phyloP scores from a whole-genome alignment of 257 asterid genomes.

The Fraxinus cuspidata region DNA sequence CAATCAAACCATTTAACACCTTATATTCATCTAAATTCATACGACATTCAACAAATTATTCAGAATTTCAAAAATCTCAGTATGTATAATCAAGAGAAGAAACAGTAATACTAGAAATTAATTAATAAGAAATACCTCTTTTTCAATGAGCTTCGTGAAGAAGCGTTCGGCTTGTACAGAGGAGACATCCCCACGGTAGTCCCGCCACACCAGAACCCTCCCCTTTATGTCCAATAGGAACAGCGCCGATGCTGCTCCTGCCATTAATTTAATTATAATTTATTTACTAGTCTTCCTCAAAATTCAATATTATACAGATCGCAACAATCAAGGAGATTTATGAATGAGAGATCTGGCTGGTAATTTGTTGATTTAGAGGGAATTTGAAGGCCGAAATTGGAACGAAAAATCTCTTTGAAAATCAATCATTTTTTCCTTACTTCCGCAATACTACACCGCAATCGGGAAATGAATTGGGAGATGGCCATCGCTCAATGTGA shows the following conservation, averaged over 20 bases:
- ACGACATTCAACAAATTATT: background rate
- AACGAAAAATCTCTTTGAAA: background rate
- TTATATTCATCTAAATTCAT: background rate
- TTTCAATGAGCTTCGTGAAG: conserved; percentile 88
- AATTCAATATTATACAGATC: background rate
- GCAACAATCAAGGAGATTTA: background rate
- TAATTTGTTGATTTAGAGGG: background rate
- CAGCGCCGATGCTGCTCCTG: conserved; percentile 99
- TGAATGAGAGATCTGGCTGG: conserved; percentile 3
- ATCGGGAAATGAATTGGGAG: background rate
- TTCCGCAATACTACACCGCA: background rate
- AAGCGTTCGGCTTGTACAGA: conserved; percentile 86
- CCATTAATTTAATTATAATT: conserved; percentile 39
- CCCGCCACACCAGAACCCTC: conserved; percentile 96
- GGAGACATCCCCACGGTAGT: conserved; percentile 95
- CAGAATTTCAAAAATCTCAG: background rate
- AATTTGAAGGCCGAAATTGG: background rate
- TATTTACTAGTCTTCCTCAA: background rate
- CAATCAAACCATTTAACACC: conserved; percentile 17
- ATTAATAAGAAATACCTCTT: conserved; percentile 51
- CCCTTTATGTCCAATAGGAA: conserved; percentile 97
- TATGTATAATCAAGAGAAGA: background rate
- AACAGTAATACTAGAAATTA: background rate
- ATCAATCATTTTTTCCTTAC: background rate
- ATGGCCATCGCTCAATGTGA: too few species aligned